Base-by-base conservation (phyloP, 2,329 filamentous ascomycete genomes). In the Colletotrichum sp. region DNA sequence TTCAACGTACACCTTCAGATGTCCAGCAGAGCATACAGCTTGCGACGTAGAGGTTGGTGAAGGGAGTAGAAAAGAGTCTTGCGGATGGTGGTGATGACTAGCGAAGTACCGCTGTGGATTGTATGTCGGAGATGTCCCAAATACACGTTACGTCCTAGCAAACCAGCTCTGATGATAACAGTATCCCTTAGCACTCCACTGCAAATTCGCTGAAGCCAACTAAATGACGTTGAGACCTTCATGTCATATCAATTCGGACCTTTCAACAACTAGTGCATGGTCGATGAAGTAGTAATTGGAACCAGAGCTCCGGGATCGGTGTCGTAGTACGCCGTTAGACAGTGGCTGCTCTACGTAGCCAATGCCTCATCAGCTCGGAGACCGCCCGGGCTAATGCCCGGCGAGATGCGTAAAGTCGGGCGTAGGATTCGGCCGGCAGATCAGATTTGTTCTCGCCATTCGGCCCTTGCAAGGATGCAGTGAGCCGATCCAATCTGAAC, bases 401-500 rank as follows among this genome's bases (percentile, higher is more conserved):
- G 48, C 66, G 71, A 74, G 30, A 15, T 15, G 13, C 36, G 8
- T 11, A 3, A 11, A n/a, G 4, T 22, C 30, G 22, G 22, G 16
- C 3, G 8, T 15, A 55, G 27, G 48, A 68, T 55, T 57, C 30
- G 25, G 39, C 30, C 25, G 39, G 39, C 8, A 27, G 52, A 27
- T 39, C 5, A 44, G 8, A 2, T 30, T 7, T 8, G 15, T 13
- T n/a, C 28, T 44, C 9, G 22, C 13, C 5, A 7, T 32, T 15
- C 16, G 52, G 61, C 5, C 28, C 68, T 28, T 70, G 36, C 57
- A 70, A 27, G 34, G 34, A 44, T n/a, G 27, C 22, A 57, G 27
- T 4, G 30, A 55, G 7, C 68, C 59, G 68, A 22, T 28, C 55
- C 55, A 70, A 63, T 69, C 44, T n/a, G 39, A 68, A 19, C 13